These are phyloP conservation scores for Eleusine coracana DNA, from an alignment of 176 grass and related monocot genomes.

Conservation along the genomic window DNA sequence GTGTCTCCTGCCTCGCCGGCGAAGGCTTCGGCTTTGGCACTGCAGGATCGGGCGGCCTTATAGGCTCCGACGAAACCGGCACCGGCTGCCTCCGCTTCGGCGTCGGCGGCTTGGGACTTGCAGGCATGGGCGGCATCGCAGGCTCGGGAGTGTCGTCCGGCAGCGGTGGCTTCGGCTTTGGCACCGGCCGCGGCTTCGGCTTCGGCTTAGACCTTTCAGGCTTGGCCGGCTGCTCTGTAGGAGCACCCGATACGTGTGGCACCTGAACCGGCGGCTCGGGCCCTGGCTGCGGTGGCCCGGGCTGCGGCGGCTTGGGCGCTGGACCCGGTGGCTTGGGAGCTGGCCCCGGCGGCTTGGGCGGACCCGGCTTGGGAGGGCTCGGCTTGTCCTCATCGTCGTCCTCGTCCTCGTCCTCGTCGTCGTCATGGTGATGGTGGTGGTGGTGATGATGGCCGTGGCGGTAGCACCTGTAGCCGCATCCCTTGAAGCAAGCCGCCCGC, in stretches of 20 bases:
- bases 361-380: background rate
- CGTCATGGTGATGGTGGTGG: background rate
- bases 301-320: background rate
- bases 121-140: background rate
- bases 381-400: background rate
- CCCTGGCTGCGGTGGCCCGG: background rate
- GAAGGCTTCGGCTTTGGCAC: background rate
- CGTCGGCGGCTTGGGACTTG: background rate
- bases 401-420: background rate
- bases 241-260: background rate
- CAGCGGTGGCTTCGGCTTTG: background rate
- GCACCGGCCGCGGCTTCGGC: background rate
- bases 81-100: background rate
- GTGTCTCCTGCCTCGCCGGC: background rate
- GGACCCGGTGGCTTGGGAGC: background rate
- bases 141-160: too few species aligned
- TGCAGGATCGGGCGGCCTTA: background rate
- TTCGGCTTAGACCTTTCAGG: background rate
- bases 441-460: background rate
- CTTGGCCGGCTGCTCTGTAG: background rate
- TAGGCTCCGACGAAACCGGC: background rate
- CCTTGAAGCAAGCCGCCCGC: constrained; percentile 8
- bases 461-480: constrained; percentile 35
- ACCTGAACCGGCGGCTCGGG: background rate
- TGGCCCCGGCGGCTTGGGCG: background rate